These are phyloP conservation scores for Ophiorrhiza pumila DNA, from an alignment of 257 asterid genomes.

Conservation along the genomic window DNA sequence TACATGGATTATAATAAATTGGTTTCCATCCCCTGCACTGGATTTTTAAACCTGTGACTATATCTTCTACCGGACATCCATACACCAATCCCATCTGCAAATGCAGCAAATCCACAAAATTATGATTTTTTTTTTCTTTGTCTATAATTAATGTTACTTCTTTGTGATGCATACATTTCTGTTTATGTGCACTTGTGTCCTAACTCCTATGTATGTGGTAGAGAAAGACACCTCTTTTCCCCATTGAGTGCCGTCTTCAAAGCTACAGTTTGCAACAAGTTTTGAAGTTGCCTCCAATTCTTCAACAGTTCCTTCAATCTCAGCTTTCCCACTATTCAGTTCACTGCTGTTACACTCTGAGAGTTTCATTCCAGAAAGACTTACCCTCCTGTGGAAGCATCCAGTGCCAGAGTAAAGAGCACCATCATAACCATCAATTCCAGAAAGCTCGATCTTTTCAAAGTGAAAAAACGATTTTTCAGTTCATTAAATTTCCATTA, in stretches of 20 bases:
- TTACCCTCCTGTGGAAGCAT: constrained; percentile 67
- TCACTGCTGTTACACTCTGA: constrained; percentile 21
- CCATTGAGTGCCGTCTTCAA: constrained; percentile 70
- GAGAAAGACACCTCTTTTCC: constrained; percentile 56
- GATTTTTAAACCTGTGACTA: constrained; percentile 72
- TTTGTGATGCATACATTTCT: neutral
- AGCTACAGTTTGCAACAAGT: constrained; percentile 53
- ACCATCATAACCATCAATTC: constrained; percentile 52
- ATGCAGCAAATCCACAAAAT: constrained; percentile 1
- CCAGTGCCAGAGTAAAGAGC: constrained; percentile 66
- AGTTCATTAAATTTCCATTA: neutral
- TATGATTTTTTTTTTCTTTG: neutral
- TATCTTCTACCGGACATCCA: constrained; percentile 79
- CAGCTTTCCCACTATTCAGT: constrained; percentile 18
- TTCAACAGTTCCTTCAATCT: constrained; percentile 26
- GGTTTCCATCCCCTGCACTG: constrained; percentile 93
- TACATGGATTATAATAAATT: constrained; percentile 53
- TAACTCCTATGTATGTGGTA: neutral
- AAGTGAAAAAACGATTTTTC: neutral
- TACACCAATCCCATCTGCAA: constrained; percentile 77
- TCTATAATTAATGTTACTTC: neutral
- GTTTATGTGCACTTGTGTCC: neutral
- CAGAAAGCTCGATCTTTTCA: constrained; percentile 57
- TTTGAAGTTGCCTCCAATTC: constrained; percentile 59
- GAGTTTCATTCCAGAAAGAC: constrained; percentile 45